Base-by-base conservation (phyloP, 352 stramenopile species). In the Pythium aristosporum region DNA sequence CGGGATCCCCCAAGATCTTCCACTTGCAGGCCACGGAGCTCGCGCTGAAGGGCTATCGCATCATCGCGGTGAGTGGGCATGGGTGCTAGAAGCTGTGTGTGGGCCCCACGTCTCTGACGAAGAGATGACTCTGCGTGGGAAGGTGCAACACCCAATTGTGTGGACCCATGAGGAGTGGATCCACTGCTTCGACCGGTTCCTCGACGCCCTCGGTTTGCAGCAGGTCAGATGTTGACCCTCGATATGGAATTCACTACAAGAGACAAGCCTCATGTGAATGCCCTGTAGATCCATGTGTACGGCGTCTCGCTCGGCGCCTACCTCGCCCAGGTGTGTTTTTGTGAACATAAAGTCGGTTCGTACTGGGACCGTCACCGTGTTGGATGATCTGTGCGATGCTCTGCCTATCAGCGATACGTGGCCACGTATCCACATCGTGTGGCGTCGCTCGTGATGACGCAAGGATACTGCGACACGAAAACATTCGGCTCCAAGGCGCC, bases 161-260 rank as follows among this genome's bases (percentile, higher is more conserved):
- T 92, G 83, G 83, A 89, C 69, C n/a, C 80, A 89, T 15, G 76
- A 91, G n/a, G 81, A 91, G 48, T 91, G 81, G 83, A 76, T 92
- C 44, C 82, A 92, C 61, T 88, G 79, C 67, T 92, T 92, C 47
- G 83, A 92, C 44, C 74, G 83, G 13, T 89, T 92, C 63, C 73
- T 92, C 23, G 82, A 89, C 37, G 79, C 81, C 5, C 69, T 89
- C 58, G 73, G 82, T 43, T 54, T 92, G 5, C 37, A 68, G 5
- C 57, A 82, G 54, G 65, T 68, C 8, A 16, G 11, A 28, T 28
- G 8, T 15, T 57, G 25, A 30, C 5, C 25, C 32, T 48, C 32
- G 28, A 1, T 8, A 15, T 20, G n/a, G 42, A 11, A 25, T 23
- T 7, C n/a, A 20, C n/a, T 20, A 11, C 7, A 23, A 12, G 10